These are phyloP conservation scores for Eragrostis nindensis DNA, from an alignment of 176 grass and related monocot genomes.

Conservation along the genomic window DNA sequence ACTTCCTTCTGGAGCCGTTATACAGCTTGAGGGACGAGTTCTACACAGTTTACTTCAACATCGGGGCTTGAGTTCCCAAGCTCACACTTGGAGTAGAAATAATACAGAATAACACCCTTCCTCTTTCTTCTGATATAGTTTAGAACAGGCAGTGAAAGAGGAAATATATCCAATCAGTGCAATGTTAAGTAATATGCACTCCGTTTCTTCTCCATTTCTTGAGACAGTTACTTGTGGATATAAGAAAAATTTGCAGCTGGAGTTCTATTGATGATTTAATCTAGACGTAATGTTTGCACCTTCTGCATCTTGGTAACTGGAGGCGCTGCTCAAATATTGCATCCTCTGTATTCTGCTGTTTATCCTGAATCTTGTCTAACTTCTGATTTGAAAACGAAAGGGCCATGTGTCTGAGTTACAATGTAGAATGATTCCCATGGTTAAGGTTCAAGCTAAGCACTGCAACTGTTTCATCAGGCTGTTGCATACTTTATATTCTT, in stretches of 20 bases:
- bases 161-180: constrained; percentile 7
- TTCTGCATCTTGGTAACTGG: background rate
- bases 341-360: background rate
- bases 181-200: background rate
- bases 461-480: constrained; percentile 20
- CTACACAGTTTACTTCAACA: constrained; percentile 88
- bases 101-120: background rate
- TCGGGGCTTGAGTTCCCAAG: constrained; percentile 51
- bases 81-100: constrained; percentile 33
- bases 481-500: constrained; percentile 6
- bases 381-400: background rate
- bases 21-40: constrained; percentile 78
- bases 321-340: constrained; percentile 18
- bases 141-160: constrained; percentile 14
- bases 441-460: background rate
- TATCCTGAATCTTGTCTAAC: background rate
- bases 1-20: constrained; percentile 81
- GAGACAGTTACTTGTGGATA: background rate
- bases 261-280: background rate
- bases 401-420: background rate
- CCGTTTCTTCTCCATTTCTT: constrained; percentile 1
- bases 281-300: background rate
- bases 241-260: background rate
- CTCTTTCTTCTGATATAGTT: constrained; percentile 22
- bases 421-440: background rate